Base-by-base conservation (phyloP, 2,329 filamentous ascomycete genomes). In the Microcyclospora tardicrescens region DNA sequence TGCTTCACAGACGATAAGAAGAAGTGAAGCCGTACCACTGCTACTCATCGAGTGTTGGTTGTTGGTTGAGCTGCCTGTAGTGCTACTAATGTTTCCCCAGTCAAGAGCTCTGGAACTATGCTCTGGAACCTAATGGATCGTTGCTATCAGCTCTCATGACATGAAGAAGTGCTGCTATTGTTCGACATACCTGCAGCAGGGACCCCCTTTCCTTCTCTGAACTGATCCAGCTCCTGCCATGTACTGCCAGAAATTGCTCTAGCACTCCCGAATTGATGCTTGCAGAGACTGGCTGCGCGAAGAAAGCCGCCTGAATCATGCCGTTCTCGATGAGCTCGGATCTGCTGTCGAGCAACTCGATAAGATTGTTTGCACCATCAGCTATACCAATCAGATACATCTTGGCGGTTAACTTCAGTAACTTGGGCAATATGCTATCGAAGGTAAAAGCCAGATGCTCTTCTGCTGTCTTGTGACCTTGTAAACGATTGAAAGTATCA, bases 321-420 rank as follows among this genome's bases (percentile, higher is more conserved):
- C n/a, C 37, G 12, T 34, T n/a, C 10, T 14, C 12, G 30, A 38
- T 24, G 29, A 42, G 38, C n/a, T 41, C 34, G 19, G 52, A 27
- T 12, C 45, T 34, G 2, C 34, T 32, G 34, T 52, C 47, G 14
- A 55, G 39, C 28, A 31, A 40, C 9, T 45, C 39, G 19, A 56
- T 33, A 6, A 48, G 37, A 36, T 39, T 30, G 9, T 77, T 68
- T 0, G 76, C 77, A 3, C 77, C 77, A 39, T 81, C 75, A 2
- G 80, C 77, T 12, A 91, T 63, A 1, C 73, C 83, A 35, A 94
- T 67, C 27, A 94, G 56, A 53, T 86, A 77, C 14, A 93, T 35
- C 33, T 67, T 69, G 0, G 76, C 74, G 1, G 68, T 57, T 0
- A 62, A 40, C 0, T 62, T 52, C 0, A 73, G 61, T 5, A 77